Conservation (phyloP, 1,139 yeast genomes). For the Candida tunisiensis region DNA sequence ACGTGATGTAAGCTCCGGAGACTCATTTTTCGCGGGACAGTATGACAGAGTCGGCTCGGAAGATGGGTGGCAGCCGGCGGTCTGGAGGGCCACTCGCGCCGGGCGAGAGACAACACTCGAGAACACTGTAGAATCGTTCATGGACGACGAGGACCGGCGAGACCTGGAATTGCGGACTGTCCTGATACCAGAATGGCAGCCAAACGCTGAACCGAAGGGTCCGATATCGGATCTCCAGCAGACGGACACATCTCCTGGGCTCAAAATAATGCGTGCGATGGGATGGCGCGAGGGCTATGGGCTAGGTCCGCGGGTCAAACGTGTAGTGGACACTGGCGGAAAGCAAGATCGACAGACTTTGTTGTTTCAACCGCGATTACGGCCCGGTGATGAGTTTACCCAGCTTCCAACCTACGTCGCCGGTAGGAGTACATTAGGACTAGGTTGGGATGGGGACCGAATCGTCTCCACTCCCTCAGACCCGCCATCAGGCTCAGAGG, state of each 20-base stretch:
- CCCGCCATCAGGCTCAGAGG: no score
- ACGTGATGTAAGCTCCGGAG: slow-evolving; percentile 20
- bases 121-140: slow-evolving; percentile 10
- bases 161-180: slow-evolving; percentile 9
- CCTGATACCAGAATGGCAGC: slow-evolving; percentile 2
- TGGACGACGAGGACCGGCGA: slow-evolving; percentile 20
- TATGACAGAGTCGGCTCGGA: slow-evolving; percentile 19
- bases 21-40: slow-evolving; percentile 20
- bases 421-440: no score
- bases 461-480: no score
- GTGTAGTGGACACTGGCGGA: slow-evolving; percentile 2
- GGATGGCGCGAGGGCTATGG: slow-evolving; percentile 16
- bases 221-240: not conserved
- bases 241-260: not conserved
- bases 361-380: no score
- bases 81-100: slow-evolving; percentile 10
- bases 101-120: slow-evolving; percentile 4
- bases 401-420: no score
- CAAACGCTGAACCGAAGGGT: slow-evolving; percentile 1
- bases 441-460: no score
- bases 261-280: slow-evolving; percentile 7
- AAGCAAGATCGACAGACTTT: no score
- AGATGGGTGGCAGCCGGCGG: slow-evolving; percentile 18
- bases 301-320: slow-evolving; percentile 7
- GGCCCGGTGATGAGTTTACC: no score